These are phyloP conservation scores for Peniophora sp. DNA, from an alignment of 1,284 basidiomycete genomes.

Conservation along the genomic window DNA sequence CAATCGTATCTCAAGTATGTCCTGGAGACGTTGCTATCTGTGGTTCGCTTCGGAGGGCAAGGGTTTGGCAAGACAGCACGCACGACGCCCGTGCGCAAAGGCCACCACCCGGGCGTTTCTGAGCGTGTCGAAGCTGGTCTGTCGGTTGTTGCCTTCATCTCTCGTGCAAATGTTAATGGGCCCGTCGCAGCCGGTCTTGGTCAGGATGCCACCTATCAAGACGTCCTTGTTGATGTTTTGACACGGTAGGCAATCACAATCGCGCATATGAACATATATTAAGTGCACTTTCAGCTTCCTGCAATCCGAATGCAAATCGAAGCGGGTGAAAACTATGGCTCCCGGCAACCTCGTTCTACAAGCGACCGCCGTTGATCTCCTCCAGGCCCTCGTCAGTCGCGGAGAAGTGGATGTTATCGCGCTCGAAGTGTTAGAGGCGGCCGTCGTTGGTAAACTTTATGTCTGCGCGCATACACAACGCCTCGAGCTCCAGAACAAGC, in stretches of 20 bases:
- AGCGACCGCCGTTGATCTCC: conserved; percentile 68
- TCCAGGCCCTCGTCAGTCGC: conserved; percentile 76
- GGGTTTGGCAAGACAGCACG: conserved; percentile 72
- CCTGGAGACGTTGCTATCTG: conserved; percentile 68
- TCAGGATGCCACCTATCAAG: conserved; percentile 62
- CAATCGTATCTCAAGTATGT: conserved; percentile 65
- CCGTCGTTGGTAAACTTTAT: conserved; percentile 71
- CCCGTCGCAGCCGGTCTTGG: conserved; percentile 39
- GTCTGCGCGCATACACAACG: conserved; percentile 60
- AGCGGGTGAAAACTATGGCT: conserved; percentile 42
- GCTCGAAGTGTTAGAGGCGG: conserved; percentile 60
- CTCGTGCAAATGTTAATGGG: neutral
- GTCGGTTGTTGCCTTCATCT: conserved; percentile 16
- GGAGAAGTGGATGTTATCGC: conserved; percentile 63
- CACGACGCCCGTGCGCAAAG: conserved; percentile 51
- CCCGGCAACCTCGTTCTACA: conserved; percentile 63
- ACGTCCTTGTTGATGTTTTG: conserved; percentile 62
- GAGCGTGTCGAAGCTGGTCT: conserved; percentile 53
- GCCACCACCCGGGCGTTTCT: conserved; percentile 49
- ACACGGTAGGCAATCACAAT: conserved; percentile 42
- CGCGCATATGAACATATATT: neutral
- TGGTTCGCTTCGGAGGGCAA: conserved; percentile 84
- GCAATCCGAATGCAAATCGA: conserved; percentile 61
- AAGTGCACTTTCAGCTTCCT: conserved; percentile 44
- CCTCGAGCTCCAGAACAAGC: conserved; percentile 85